A percentile compares a stretch with the other conserved stretches of the same genome.
These are phyloP conservation scores for Neoarthrinium moseri DNA, from an alignment of 2,329 filamentous ascomycete species.

Conservation along the genomic window DNA sequence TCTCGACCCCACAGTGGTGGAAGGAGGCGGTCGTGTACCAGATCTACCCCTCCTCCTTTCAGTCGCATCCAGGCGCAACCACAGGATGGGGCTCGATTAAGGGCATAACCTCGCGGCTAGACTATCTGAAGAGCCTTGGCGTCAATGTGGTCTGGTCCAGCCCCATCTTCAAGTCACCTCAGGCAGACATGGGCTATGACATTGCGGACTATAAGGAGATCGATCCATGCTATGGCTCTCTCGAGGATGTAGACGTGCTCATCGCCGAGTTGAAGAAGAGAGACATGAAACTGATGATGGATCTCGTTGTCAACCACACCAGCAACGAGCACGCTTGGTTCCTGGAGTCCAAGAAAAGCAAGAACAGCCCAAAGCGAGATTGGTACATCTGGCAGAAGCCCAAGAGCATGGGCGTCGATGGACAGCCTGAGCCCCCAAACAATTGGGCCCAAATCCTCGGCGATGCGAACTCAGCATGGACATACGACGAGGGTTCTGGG, in stretches of 20 bases:
- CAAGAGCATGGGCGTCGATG: conserved; percentile 51
- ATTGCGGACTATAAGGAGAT: conserved; percentile 67
- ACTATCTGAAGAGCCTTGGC: conserved; percentile 60
- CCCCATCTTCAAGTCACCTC: conserved; percentile 64
- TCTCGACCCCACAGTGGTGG: conserved; percentile 43
- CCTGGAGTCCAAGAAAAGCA: conserved; percentile 60
- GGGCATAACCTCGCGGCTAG: conserved; percentile 61
- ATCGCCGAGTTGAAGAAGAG: conserved; percentile 59
- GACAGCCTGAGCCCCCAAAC: conserved; percentile 67
- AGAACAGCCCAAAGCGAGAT: conserved; percentile 61
- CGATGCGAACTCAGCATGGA: conserved; percentile 60
- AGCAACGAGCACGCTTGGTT: conserved; percentile 73
- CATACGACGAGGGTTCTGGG: conserved; percentile 68
- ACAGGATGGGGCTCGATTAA: conserved; percentile 58
- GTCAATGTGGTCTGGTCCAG: conserved; percentile 67
- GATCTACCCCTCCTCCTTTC: conserved; percentile 59
- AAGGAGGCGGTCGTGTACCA: conserved; percentile 58
- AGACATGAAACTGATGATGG: conserved; percentile 70
- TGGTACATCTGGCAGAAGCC: conserved; percentile 65
- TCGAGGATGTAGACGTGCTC: conserved; percentile 63
- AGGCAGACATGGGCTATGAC: conserved; percentile 71
- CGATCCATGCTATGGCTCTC: conserved; percentile 63
- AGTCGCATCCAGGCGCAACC: conserved; percentile 52
- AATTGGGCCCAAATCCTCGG: conserved; percentile 70
- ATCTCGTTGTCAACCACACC: conserved; percentile 78